Percentiles rank a stretch among this genome's conserved stretches.
Evolutionary conservation across 192 early-diverging fungal genomes (phyloP).

Genomic region (Mortierella claussenii): DNA sequence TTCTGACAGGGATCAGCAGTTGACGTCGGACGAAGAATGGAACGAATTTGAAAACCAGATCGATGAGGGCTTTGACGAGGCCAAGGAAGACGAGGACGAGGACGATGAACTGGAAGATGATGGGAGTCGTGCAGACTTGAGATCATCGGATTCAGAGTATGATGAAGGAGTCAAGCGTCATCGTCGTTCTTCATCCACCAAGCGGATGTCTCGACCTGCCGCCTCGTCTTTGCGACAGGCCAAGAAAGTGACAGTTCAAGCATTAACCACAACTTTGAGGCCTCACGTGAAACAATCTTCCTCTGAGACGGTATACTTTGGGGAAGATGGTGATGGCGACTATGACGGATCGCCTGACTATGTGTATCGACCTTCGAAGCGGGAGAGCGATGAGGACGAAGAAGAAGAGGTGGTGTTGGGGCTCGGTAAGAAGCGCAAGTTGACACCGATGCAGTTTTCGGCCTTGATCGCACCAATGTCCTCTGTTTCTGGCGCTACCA

Average conservation of each 20-base stretch:
- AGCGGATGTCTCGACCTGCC: background rate
- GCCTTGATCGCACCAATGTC: background rate
- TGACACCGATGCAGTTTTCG: slow-evolving; percentile 14
- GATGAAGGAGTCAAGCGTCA: too few species aligned
- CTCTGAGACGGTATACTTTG: slow-evolving; percentile 40
- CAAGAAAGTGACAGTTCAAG: background rate
- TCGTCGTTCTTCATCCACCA: too few species aligned
- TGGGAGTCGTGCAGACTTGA: slow-evolving; percentile 14
- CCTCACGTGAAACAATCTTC: slow-evolving; percentile 9
- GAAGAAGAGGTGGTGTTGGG: slow-evolving; percentile 18
- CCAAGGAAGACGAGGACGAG: slow-evolving; percentile 15
- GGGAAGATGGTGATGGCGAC: slow-evolving; percentile 21
- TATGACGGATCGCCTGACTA: background rate
- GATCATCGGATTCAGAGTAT: slow-evolving; percentile 47
- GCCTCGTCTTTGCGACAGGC: background rate
- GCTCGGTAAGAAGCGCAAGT: slow-evolving; percentile 22
- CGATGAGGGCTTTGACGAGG: slow-evolving; percentile 29
- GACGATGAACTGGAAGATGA: too few species aligned
- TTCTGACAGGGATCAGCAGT: background rate
- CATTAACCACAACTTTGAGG: background rate
- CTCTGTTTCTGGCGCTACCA: background rate
- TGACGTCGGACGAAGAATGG: slow-evolving; percentile 35
- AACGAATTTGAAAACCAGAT: slow-evolving; percentile 23
- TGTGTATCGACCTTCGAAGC: background rate
- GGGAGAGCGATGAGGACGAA: slow-evolving; percentile 11